Percentiles rank a stretch among this genome's conserved stretches.
Evolutionary conservation across 139 green algal species (phyloP).

Genomic region (Closterium sp.): DNA sequence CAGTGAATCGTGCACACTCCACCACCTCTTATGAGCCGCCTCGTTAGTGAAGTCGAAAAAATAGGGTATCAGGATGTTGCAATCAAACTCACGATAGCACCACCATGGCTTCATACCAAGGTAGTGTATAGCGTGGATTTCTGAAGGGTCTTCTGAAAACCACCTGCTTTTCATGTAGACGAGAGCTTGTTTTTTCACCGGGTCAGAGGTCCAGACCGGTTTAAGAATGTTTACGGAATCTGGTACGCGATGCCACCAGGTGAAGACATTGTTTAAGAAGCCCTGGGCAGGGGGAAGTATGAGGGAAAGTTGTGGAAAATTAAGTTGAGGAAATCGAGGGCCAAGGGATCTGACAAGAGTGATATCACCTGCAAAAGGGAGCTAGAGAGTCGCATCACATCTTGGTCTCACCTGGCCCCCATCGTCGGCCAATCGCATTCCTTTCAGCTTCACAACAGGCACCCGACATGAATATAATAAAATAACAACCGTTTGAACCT

Average conservation of each 20-base stretch:
- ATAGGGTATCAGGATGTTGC: background rate
- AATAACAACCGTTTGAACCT: no score
- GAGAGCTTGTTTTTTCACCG: background rate
- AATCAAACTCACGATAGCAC: conserved; percentile 4
- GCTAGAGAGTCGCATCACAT: background rate
- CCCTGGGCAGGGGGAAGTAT: background rate
- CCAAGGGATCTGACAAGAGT: background rate
- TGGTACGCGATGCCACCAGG: background rate
- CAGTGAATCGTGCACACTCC: background rate
- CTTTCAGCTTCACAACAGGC: no score
- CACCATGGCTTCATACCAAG: conserved; percentile 8
- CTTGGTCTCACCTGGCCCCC: background rate
- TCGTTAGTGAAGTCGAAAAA: background rate
- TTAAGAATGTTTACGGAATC: background rate
- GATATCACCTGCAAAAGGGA: background rate
- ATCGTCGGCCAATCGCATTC: no score
- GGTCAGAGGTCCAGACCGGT: background rate
- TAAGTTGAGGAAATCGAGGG: no score
- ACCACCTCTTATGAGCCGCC: background rate
- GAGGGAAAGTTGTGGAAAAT: background rate
- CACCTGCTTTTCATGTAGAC: background rate
- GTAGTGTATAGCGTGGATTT: conserved; percentile 3
- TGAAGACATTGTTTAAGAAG: background rate
- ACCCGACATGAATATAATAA: no score
- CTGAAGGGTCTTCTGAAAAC: background rate